These are phyloP conservation scores for Coemansia sp. DNA, from an alignment of 192 early-diverging fungal genomes.

Conservation along the genomic window DNA sequence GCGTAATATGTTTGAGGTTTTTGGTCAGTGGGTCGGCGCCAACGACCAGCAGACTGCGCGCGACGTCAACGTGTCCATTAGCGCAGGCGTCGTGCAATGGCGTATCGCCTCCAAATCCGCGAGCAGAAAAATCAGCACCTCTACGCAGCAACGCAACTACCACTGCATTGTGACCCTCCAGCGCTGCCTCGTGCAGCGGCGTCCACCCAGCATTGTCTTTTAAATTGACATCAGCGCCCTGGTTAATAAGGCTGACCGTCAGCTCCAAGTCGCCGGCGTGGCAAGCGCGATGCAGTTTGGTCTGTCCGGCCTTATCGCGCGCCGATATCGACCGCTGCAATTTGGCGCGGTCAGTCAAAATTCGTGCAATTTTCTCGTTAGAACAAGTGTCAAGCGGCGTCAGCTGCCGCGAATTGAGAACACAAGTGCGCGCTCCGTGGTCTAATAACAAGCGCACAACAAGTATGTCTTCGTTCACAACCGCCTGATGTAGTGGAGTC, in stretches of 20 bases:
- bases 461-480: constrained; percentile 25
- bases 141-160: constrained; percentile 52
- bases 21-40: constrained; percentile 40
- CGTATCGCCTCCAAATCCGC: constrained; percentile 63
- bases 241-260: constrained; percentile 54
- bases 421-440: constrained; percentile 33
- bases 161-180: constrained; percentile 55
- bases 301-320: constrained; percentile 66
- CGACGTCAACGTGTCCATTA: constrained; percentile 55
- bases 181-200: constrained; percentile 67
- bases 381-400: constrained; percentile 51
- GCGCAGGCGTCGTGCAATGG: constrained; percentile 71
- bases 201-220: constrained; percentile 70
- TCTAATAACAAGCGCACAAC: constrained; percentile 40
- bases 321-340: constrained; percentile 25
- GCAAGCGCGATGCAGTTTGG: constrained; percentile 67
- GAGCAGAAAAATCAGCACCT: constrained; percentile 63
- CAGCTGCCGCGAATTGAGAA: constrained; percentile 40
- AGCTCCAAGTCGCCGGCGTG: constrained; percentile 59
- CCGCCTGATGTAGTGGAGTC: constrained; percentile 50
- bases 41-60: constrained; percentile 29
- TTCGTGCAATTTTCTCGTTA: constrained; percentile 41
- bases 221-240: constrained; percentile 70
- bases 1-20: constrained; percentile 54
- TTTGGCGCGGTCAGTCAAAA: constrained; percentile 46